Evolutionary conservation across 164 flowering plant genomes (phyloP).

Genomic region (Vitis vinifera): DNA sequence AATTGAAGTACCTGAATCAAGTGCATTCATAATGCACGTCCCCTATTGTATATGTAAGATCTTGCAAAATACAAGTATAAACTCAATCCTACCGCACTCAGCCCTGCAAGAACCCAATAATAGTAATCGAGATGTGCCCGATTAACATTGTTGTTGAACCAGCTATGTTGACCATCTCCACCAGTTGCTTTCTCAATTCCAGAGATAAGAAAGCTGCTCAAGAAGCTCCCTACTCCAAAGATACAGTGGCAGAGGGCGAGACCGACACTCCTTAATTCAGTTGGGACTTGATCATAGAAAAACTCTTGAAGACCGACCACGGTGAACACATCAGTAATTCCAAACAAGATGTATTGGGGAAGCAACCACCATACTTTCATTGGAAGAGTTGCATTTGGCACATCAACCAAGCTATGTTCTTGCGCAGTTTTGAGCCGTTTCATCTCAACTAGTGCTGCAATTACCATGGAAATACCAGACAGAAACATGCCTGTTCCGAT

Average conservation of each 20-base stretch:
- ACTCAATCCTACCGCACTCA: no score
- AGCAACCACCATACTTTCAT: conserved; percentile 46
- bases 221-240: conserved; percentile 38
- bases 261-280: conserved; percentile 35
- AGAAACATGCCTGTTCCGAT: conserved; percentile 21
- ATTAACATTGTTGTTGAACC: conserved; percentile 18
- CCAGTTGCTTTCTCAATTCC: conserved; percentile 21
- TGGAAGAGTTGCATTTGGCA: conserved; percentile 5
- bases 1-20: background rate
- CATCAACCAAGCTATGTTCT: no score
- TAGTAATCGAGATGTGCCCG: conserved; percentile 41
- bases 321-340: conserved; percentile 38
- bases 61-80: no score
- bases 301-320: conserved; percentile 48
- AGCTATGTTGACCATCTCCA: conserved; percentile 15
- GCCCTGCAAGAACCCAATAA: conserved; percentile 10
- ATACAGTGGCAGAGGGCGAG: conserved; percentile 34
- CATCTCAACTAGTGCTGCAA: no score
- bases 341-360: conserved; percentile 37
- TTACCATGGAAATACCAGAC: conserved; percentile 11
- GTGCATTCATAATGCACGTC: background rate
- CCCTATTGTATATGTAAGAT: conserved; percentile 17
- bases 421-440: no score
- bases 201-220: conserved; percentile 36
- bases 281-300: conserved; percentile 48